A percentile compares a stretch with the other conserved stretches of the same genome.
Evolutionary conservation across 140 eudicot species (phyloP).

Genomic region (Flaveria floridana): DNA sequence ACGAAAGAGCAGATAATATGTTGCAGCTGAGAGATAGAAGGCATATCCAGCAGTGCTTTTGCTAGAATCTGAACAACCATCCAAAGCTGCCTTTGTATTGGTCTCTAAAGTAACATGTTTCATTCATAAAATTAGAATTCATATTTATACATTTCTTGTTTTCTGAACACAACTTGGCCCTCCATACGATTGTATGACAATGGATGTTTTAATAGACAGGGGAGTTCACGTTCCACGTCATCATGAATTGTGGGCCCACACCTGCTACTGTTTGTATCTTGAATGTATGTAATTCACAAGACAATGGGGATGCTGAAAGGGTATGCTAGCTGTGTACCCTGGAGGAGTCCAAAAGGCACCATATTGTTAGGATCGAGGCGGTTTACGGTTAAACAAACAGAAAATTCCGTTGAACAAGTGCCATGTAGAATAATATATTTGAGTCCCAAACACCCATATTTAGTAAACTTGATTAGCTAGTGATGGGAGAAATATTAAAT

Average conservation of each 20-base stretch:
- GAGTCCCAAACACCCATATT: background rate
- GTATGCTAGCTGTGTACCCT: background rate
- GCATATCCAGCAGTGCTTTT: background rate
- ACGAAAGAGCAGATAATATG: background rate
- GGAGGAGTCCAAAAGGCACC: constrained; percentile 9
- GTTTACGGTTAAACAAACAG: background rate
- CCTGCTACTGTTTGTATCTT: background rate
- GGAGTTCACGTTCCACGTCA: background rate
- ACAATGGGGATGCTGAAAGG: background rate
- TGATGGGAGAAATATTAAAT: too few species aligned
- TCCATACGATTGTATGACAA: background rate
- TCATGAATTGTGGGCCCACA: constrained; percentile 1
- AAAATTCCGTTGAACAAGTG: background rate
- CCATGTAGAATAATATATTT: background rate
- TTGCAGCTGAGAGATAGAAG: background rate
- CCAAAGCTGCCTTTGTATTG: background rate
- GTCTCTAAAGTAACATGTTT: too few species aligned
- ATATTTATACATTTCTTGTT: too few species aligned
- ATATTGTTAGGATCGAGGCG: background rate
- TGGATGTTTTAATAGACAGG: background rate
- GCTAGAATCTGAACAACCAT: background rate
- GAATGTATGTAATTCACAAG: too few species aligned
- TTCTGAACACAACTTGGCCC: too few species aligned
- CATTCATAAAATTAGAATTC: background rate
- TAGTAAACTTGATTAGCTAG: too few species aligned